Evolutionary conservation across 2,329 filamentous ascomycete genomes (phyloP).

Genomic region (Botrytis paeoniae): DNA sequence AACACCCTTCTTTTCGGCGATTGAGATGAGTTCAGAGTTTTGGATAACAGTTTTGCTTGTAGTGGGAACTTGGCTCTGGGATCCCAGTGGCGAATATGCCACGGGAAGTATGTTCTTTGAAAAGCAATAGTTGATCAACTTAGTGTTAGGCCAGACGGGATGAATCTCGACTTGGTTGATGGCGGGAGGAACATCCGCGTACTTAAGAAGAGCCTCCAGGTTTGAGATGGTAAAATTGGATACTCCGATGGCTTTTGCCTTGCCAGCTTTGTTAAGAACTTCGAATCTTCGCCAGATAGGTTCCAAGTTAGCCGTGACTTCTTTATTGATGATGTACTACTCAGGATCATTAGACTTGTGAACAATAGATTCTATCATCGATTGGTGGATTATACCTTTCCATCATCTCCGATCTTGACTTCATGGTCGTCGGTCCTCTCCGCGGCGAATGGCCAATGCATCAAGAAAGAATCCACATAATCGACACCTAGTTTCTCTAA

Average conservation of each 20-base stretch:
- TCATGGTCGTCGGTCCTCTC: slow-evolving; percentile 73
- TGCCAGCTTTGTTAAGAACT: slow-evolving; percentile 57
- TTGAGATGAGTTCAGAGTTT: slow-evolving; percentile 55
- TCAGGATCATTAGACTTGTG: slow-evolving; percentile 16
- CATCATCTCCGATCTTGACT: slow-evolving; percentile 47
- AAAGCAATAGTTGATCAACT: slow-evolving; percentile 66
- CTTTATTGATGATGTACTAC: slow-evolving; percentile 59
- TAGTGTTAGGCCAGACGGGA: slow-evolving; percentile 67
- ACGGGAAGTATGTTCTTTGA: slow-evolving; percentile 68
- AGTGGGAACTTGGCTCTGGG: slow-evolving; percentile 59
- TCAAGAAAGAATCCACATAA: slow-evolving; percentile 76
- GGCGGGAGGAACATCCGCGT: slow-evolving; percentile 48
- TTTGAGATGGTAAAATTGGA: slow-evolving; percentile 55
- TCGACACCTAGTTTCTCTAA: slow-evolving; percentile 70
- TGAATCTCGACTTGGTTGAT: slow-evolving; percentile 65
- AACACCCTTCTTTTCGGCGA: slow-evolving; percentile 60
- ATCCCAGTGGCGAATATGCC: slow-evolving; percentile 67
- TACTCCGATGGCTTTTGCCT: slow-evolving; percentile 56
- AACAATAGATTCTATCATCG: slow-evolving; percentile 7
- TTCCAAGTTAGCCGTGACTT: slow-evolving; percentile 61
- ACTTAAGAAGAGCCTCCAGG: slow-evolving; percentile 50
- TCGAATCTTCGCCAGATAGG: slow-evolving; percentile 73
- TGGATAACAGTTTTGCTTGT: slow-evolving; percentile 61
- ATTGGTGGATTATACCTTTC: slow-evolving; percentile 42
- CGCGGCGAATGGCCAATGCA: slow-evolving; percentile 79